Base-by-base conservation (phyloP, 202 grass and related monocot species). In the Panicum virgatum region DNA sequence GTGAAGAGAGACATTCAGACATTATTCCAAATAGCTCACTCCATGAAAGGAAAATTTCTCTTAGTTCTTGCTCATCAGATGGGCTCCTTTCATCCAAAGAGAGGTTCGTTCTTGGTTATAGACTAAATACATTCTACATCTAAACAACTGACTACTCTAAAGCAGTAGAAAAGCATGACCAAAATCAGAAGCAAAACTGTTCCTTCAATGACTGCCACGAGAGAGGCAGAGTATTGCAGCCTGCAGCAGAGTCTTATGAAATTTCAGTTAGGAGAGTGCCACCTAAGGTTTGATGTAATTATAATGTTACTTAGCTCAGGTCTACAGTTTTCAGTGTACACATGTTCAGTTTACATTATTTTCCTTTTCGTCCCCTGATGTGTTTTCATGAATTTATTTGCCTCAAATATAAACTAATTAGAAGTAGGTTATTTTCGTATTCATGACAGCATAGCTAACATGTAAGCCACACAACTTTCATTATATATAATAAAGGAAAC, bases 1-100 rank as follows among this genome's bases (percentile, higher is more conserved):
- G 59, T 27, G 68, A 85, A 51, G 89, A 85, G 80, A 94, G 77
- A 72, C 73, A 83, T 60, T 68, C 42, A 14, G 89, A 85, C 14
- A 61, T 64, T 77, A 58, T 85, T 70, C 81, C 57, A 57, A 62
- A 44, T 47, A 86, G 58, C 43, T 76, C 74, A 39, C 77, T 38
- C 66, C 75, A 86, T 53, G 92, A 94, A 83, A 87, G 63, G 57
- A 94, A 84, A 60, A 75, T 83, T 85, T 89, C 92, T 85, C 80
- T 81, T 32, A 89, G 84, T 89, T 91, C 84, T 47, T 83, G 81
- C 64, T 91, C 87, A 38, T 91, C 87, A 69, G 92, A 89, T 87
- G 84, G 85, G 64, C 26, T 85, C 63, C 23, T 83, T 74, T 75
- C 86, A 45, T 80, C 86, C 73, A 94, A 85, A 89, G 87, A 87